Conservation (phyloP, 2,329 filamentous ascomycete species). For the Corinectria fuckeliana region DNA sequence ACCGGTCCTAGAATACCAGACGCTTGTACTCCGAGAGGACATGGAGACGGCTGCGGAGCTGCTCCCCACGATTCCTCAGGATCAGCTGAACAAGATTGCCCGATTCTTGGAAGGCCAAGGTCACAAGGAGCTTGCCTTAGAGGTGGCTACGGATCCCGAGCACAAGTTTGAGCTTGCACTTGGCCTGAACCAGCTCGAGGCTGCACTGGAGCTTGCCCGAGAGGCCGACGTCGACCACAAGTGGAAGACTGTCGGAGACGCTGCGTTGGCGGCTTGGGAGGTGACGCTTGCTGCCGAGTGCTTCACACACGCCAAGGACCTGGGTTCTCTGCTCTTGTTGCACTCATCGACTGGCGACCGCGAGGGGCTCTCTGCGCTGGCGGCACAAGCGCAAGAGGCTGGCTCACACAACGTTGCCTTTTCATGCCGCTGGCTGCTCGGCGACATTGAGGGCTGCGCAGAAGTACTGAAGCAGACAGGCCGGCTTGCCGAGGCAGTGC, state of each 20-base stretch:
- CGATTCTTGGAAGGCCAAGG: slow-evolving; percentile 97
- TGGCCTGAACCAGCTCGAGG: slow-evolving; percentile 80
- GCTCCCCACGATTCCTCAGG: slow-evolving; percentile 81
- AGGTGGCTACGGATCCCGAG: slow-evolving; percentile 92
- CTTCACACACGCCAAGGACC: slow-evolving; percentile 87
- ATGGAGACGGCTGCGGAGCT: slow-evolving; percentile 90
- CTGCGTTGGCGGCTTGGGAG: slow-evolving; percentile 86
- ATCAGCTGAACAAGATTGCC: slow-evolving; percentile 97
- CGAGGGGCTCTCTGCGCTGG: slow-evolving; percentile 74
- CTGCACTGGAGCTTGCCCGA: slow-evolving; percentile 83
- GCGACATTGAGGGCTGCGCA: slow-evolving; percentile 81
- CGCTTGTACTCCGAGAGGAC: slow-evolving; percentile 89
- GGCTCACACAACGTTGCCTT: slow-evolving; percentile 94
- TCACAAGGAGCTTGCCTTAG: slow-evolving; percentile 92
- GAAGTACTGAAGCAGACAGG: slow-evolving; percentile 80
- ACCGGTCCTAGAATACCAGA: slow-evolving; percentile 95
- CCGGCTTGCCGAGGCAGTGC: slow-evolving; percentile 81
- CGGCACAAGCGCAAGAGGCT: slow-evolving; percentile 74
- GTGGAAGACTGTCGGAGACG: slow-evolving; percentile 97
- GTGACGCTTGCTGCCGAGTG: slow-evolving; percentile 89
- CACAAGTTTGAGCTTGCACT: slow-evolving; percentile 96
- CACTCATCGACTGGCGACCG: slow-evolving; percentile 85
- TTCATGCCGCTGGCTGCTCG: slow-evolving; percentile 85
- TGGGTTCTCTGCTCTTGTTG: slow-evolving; percentile 86
- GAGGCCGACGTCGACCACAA: slow-evolving; percentile 91